Percentiles rank a stretch among this genome's conserved stretches.
phyloP scores from a whole-genome alignment of 2,329 filamentous ascomycete genomes.

The Phaeosphaeria sp. region DNA sequence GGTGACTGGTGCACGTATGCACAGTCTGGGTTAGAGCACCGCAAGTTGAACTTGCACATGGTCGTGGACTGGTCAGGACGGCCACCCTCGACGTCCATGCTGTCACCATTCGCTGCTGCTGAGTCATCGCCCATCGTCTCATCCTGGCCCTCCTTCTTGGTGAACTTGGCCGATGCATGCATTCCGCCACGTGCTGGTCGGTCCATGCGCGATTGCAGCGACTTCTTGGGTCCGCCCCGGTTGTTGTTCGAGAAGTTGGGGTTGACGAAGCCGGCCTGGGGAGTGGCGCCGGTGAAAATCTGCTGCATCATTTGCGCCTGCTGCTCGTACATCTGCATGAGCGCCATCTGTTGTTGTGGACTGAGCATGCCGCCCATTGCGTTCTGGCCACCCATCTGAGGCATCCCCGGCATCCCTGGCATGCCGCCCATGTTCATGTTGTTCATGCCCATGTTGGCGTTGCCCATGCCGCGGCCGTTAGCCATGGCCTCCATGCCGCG shows the following conservation, averaged over 20 bases:
- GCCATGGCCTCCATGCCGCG: slow-evolving; percentile 45
- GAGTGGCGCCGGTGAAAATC: slow-evolving; percentile 40
- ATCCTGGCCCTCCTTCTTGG: slow-evolving; percentile 54
- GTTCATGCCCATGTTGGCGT: slow-evolving; percentile 41
- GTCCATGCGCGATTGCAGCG: slow-evolving; percentile 77
- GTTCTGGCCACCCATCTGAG: slow-evolving; percentile 47
- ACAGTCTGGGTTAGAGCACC: slow-evolving; percentile 88
- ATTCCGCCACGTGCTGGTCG: slow-evolving; percentile 50
- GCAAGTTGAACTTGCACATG: slow-evolving; percentile 87
- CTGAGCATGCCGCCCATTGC: slow-evolving; percentile 64
- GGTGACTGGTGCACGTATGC: slow-evolving; percentile 95
- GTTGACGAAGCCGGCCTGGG: slow-evolving; percentile 61
- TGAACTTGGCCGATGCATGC: slow-evolving; percentile 60
- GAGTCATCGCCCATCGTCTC: slow-evolving; percentile 47
- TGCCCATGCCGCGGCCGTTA: slow-evolving; percentile 49
- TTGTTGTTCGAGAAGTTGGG: slow-evolving; percentile 59
- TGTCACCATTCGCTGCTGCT: slow-evolving; percentile 49
- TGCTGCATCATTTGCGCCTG: slow-evolving; percentile 68
- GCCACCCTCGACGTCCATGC: slow-evolving; percentile 70
- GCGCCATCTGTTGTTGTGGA: slow-evolving; percentile 74
- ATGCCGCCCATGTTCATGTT: slow-evolving; percentile 41
- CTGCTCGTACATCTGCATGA: slow-evolving; percentile 82
- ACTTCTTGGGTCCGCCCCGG: slow-evolving; percentile 54
- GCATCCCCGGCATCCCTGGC: slow-evolving; percentile 39
- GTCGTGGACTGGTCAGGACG: slow-evolving; percentile 67